A percentile compares a stretch with the other conserved stretches of the same genome.
phyloP scores from a whole-genome alignment of 2,329 filamentous ascomycete genomes.

The Trichophyton simii region DNA sequence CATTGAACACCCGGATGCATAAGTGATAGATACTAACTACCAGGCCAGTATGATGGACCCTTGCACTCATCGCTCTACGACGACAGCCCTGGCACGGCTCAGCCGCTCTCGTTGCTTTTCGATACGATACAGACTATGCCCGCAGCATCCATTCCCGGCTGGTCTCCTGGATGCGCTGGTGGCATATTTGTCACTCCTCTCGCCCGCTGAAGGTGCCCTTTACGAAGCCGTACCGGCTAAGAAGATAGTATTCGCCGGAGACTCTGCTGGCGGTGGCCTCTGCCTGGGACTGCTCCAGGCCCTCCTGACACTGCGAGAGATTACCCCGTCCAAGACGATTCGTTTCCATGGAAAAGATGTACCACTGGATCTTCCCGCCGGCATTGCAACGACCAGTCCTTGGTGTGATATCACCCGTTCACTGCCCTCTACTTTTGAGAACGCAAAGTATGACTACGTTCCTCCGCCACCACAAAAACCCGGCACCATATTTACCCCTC shows the following conservation, averaged over 20 bases:
- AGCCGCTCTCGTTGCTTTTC: slow-evolving; percentile 32
- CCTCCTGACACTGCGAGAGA: slow-evolving; percentile 30
- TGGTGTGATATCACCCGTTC: slow-evolving; percentile 34
- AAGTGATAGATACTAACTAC: neutral
- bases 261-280: slow-evolving; percentile 36
- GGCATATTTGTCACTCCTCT: slow-evolving; percentile 36
- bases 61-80: slow-evolving; percentile 28
- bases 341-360: slow-evolving; percentile 31
- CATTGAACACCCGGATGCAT: neutral
- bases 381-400: slow-evolving; percentile 28
- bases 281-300: slow-evolving; percentile 30
- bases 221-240: slow-evolving; percentile 32
- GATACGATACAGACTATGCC: slow-evolving; percentile 37
- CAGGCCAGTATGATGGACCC: slow-evolving; percentile 32
- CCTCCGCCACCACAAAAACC: slow-evolving; percentile 19
- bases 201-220: slow-evolving; percentile 31
- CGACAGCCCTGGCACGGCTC: slow-evolving; percentile 29
- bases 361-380: slow-evolving; percentile 30
- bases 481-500: slow-evolving; percentile 17
- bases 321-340: slow-evolving; percentile 18
- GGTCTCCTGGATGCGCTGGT: slow-evolving; percentile 36
- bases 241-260: slow-evolving; percentile 36
- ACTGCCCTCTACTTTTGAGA: slow-evolving; percentile 28
- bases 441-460: slow-evolving; percentile 32
- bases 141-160: slow-evolving; percentile 37